Base-by-base conservation (phyloP, 345 rosid genomes). In the Cardamine resedifolia region DNA sequence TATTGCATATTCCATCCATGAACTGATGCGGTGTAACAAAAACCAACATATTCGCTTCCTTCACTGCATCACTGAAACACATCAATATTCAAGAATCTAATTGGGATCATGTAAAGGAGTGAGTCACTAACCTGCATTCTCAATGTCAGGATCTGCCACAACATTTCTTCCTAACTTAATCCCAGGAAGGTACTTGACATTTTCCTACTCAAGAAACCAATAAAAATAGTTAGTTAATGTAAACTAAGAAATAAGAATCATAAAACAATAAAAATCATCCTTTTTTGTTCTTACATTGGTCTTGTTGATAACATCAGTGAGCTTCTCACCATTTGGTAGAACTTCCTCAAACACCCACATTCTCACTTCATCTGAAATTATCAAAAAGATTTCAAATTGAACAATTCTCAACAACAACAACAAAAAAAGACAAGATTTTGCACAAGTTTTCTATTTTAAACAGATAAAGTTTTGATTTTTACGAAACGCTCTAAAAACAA, bases 291-390 rank as follows among this genome's bases (percentile, higher is more conserved):
- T 83, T 66, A 91, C 99, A 81, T 95, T 95, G 79, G 85, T 87
- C 68, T 76, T 70, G 79, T 95, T 95, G 82, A 95, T 91, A 69
- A 74, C 92, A 63, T 88, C 96, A 19, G 96, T 87, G 63, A 95
- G 96, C 83, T 86, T 95, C 85, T 87, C 90, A 66, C 99, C 99
- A 74, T 82, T 85, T 10, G 88, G 94, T 68, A 95, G 78, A 57
- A 77, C 82, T 84, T 95, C 97, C 85, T 95, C 94, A 70, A 78
- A 95, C 44, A 95, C 99, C 99, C 97, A 91, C 96, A 95, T 95
- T 81, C 88, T 87, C 76, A 91, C 96, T 86, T 91, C 96, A 90
- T 91, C 99, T 95, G 92, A 72, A 73, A n/a, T 1, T 1, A 23
- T 18, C 20, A 3, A 9, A 38, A 61, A 53, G 49, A 70, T 59